Base-by-base conservation (phyloP, 2,329 filamentous ascomycete genomes). In the Thielaviopsis euricoi region DNA sequence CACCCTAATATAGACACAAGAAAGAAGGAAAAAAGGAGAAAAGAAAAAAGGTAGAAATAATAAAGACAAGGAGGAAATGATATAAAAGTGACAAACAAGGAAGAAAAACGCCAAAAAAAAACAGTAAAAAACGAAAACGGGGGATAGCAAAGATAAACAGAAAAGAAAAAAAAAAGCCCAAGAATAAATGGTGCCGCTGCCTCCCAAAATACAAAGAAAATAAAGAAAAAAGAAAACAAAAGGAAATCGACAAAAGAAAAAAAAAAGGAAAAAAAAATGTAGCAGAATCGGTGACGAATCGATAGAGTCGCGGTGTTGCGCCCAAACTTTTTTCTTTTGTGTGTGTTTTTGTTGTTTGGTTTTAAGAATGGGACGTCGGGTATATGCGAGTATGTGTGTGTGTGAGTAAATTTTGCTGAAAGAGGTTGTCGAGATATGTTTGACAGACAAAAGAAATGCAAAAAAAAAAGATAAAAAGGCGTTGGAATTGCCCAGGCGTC, bases 11-110 rank as follows among this genome's bases (percentile, higher is more conserved):
- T 51, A 51, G 19, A 56, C 19, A 53, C n/a, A 33, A 33, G 23
- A 53, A 26, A 12, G 22, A 6, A 13, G 22, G 7, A 52, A 26
- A 26, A 52, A 52, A 26, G 21, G 13, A n/a, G n/a, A 22, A 22
- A 15, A 50, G 17, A 50, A 48, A 56, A 43, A 50, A 40, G 50
- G 48, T 23, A 50, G 25, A 56, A 17, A 56, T 29, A 19, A 56
- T 21, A 56, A 56, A 51, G 55, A 46, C 22, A 56, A 51, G 23
- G n/a, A 51, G 48, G n/a, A 51, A 51, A 22, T 51, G 23, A 56
- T 50, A 12, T 56, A 51, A 49, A 51, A 56, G 33, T 33, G 48
- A 23, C 22, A 51, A 37, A 5, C 15, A 49, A 49, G 48, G 19
- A n/a, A 40, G 33, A 49, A 23, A 9, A 37, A 19, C 53, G 22